Base-by-base conservation (phyloP, 345 rosid species). In the Salix dunnii region DNA sequence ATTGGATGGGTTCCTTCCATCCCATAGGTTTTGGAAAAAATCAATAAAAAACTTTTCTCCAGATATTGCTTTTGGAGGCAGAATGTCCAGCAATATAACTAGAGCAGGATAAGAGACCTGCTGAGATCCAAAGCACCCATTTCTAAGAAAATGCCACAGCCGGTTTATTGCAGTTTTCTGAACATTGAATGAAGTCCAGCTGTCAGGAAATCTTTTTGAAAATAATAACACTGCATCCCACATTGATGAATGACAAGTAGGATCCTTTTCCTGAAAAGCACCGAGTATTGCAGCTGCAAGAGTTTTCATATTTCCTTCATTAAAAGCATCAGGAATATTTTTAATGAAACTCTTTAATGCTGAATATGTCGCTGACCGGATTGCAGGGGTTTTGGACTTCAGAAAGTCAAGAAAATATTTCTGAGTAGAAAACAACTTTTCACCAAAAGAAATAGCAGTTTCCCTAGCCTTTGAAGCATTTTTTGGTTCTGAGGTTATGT, bases 81-180 rank as follows among this genome's bases (percentile, higher is more conserved):
- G 78, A 84, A 79, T 61, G 38, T 88, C 92, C 53, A 96, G 84
- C 80, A 90, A 91, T 74, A 93, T 80, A 77, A 96, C 82, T 79
- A 93, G 80, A 62, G 97, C 93, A 36, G 97, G 99, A 89, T 93
- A 95, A 71, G 99, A 95, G 82, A 90, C 88, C 82, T 80, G 91
- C 81, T 89, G 90, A 76, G 99, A 93, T 48, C 96, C 97, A 85
- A 87, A 95, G 81, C 98, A 96, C 55, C 97, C 97, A 73, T 85
- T 90, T 83, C 82, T 86, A 75, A 95, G 91, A 85, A 95, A 95
- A 87, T 88, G 82, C 94, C 96, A 93, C 42, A 91, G 84, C 46
- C 82, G 87, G 73, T 80, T 89, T 20, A 93, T 78, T 51, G 91
- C 85, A 76, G 83, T 77, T 82, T 91, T 93, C 80, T 93, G 93